Percentiles rank a stretch among this genome's conserved stretches.
These are phyloP conservation scores for Rhodotorula sp. DNA, from an alignment of 1,284 basidiomycete genomes.

Conservation along the genomic window DNA sequence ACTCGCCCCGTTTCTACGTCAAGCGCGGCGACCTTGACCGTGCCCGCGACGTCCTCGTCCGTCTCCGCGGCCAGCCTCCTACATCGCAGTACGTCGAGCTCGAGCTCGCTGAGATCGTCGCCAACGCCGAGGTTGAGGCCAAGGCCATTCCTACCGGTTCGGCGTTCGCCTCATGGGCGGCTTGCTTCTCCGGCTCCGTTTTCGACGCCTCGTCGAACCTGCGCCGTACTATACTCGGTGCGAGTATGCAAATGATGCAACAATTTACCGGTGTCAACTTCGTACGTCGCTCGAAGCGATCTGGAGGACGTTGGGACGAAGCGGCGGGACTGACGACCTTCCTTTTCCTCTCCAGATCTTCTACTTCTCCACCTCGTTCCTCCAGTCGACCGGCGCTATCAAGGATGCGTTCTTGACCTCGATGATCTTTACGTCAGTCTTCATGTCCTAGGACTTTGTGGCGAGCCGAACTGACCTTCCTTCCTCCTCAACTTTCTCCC, in stretches of 20 bases:
- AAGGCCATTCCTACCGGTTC: constrained; percentile 31
- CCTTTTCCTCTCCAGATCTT: constrained; percentile 16
- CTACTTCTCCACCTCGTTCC: constrained; percentile 43
- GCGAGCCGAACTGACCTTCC: constrained; percentile 19
- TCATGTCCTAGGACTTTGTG: too few relatives aligned
- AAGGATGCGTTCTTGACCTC: constrained; percentile 46
- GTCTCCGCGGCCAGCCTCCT: constrained; percentile 37
- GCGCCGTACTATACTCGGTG: constrained; percentile 43
- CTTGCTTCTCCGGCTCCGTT: constrained; percentile 41
- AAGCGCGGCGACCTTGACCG: constrained; percentile 62
- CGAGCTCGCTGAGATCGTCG: constrained; percentile 41
- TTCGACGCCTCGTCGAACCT: constrained; percentile 43
- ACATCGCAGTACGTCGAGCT: constrained; percentile 39
- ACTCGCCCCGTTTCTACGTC: constrained; percentile 68
- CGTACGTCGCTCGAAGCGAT: constrained; percentile 31
- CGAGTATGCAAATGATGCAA: constrained; percentile 46
- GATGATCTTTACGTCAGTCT: constrained; percentile 44
- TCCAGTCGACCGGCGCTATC: constrained; percentile 43
- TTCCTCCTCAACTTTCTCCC: neutral
- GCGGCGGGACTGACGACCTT: constrained; percentile 45
- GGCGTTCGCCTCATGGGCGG: constrained; percentile 31
- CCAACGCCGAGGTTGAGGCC: constrained; percentile 44
- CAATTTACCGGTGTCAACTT: constrained; percentile 46
- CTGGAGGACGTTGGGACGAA: constrained; percentile 10
- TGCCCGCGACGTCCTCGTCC: constrained; percentile 61